Conservation (phyloP, 2,329 filamentous ascomycete genomes). For the Metarhizium sp. region DNA sequence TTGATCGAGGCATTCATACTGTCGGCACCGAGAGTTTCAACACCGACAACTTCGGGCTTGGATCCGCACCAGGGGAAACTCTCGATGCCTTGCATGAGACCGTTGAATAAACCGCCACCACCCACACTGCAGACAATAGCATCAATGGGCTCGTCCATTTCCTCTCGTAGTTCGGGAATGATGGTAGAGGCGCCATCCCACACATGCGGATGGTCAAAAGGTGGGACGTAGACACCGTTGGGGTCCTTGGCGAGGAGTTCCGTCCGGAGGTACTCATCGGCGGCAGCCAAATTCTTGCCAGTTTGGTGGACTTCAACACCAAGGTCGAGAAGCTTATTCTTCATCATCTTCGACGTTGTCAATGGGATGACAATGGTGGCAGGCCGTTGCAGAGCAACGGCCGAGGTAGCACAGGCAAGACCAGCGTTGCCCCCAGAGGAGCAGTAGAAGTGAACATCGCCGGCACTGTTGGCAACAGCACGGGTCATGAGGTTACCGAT, state of each 20-base stretch:
- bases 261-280: conserved; percentile 56
- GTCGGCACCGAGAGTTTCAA: conserved; percentile 69
- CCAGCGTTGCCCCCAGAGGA: conserved; percentile 79
- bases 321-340: conserved; percentile 58
- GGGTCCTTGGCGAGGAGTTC: conserved; percentile 44
- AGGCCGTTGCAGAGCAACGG: conserved; percentile 50
- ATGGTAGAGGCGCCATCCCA: conserved; percentile 58
- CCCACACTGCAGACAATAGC: conserved; percentile 71
- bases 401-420: conserved; percentile 69
- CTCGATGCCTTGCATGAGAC: conserved; percentile 62
- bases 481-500: conserved; percentile 59
- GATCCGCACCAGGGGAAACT: conserved; percentile 23
- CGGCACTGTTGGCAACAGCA: conserved; percentile 21
- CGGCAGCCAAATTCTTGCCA: conserved; percentile 60
- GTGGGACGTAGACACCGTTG: conserved; percentile 53
- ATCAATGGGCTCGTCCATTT: conserved; percentile 43
- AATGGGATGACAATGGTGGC: conserved; percentile 69
- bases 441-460: conserved; percentile 61
- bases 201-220: conserved; percentile 59
- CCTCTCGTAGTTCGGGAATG: conserved; percentile 38
- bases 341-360: conserved; percentile 58
- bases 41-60: conserved; percentile 51
- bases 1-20: conserved; percentile 55
- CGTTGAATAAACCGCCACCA: conserved; percentile 71
- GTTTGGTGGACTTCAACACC: conserved; percentile 61